Base-by-base conservation (phyloP, 805 yeast genomes). In the Sugiyamaella marilandica region DNA sequence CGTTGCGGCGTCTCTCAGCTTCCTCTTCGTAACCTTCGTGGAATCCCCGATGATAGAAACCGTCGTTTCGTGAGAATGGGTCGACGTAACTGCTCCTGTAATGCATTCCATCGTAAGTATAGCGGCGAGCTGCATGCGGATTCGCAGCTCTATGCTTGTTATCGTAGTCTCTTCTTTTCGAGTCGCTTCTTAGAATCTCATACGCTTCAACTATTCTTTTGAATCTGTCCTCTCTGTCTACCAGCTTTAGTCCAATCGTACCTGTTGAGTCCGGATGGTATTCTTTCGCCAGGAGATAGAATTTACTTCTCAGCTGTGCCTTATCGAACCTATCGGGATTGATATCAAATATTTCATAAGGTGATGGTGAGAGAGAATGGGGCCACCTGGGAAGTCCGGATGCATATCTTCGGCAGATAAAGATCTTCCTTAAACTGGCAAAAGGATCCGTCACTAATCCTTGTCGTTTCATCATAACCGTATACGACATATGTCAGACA, bases 191-290 rank as follows among this genome's bases (percentile, higher is more conserved):
- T 48, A 85, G 65, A 33, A 82, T 63, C n/a, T 75, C 71, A 61
- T 85, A 85, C 1, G 90, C 89, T 14, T 76, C 77, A 5, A 79
- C 73, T 0, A 83, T 64, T 45, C 72, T 65, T 59, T 80, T 71
- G 77, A 88, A 81, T 65, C 85, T 62, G 66, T 80, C 70, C 55
- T 72, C 56, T 41, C 56, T 69, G 18, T 71, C 62, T n/a, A 70
- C 74, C 59, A 63, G 48, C 55, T 61, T 52, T 63, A 72, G 51
- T 67, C 73, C 33, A 72, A 62, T 16, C 49, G 43, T 19, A 72
- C 33, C 45, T 13, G 56, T 59, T 2, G 65, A 51, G 63, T 90
- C 97, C 0, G 97, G 97, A 65, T 90, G 97, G 61, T 90, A 90
- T 9, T 82, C 63, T 65, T 85, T 87, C 10, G 90, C 90, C 45